Base-by-base conservation (phyloP, 306 rosid species). In the Gastrolobium bilobum region DNA sequence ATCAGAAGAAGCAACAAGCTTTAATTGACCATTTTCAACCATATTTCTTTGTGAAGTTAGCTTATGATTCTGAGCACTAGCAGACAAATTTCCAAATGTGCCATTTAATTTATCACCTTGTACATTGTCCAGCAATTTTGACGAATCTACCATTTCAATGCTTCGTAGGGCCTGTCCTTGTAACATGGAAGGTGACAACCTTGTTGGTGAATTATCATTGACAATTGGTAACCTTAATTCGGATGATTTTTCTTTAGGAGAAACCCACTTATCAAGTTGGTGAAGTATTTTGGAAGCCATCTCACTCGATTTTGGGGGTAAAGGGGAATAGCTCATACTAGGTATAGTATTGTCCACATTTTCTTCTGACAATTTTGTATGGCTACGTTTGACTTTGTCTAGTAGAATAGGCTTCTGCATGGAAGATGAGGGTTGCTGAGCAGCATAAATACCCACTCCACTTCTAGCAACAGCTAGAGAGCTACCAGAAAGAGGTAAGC, bases 161-260 rank as follows among this genome's bases (percentile, higher is more conserved):
- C 94, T 92, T 76, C 86, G 80, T 61, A 85, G 91, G 81, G 97
- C 97, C 86, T 81, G 90, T 63, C 97, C 91, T 76, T 42, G 84
- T 57, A 92, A 80, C 93, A 92, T 92, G 39, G 93, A 88, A 30
- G 91, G 88, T 4, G 93, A 92, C 79, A 92, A 61, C 82, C 80
- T 92, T 30, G 75, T 76, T 37, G 93, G 93, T 59, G 89, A 83
- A 48, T 77, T 84, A 65, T 90, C 85, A 57, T 60, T 83, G 76
- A 80, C 43, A 48, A 70, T 31, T 63, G 35, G 73, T 33, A 75
- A 38, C 70, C 86, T 89, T 56, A 76, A 50, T 62, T 82, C 84
- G 1, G 87, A 83, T 50, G 87, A 79, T 70, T n/a, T n/a, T n/a
- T n/a, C n/a, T n/a, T n/a, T n/a, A n/a, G n/a, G n/a, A n/a, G n/a